Evolutionary conservation across 108 stramenopile genomes (phyloP).

Genomic region (Nitzschia sp.): DNA sequence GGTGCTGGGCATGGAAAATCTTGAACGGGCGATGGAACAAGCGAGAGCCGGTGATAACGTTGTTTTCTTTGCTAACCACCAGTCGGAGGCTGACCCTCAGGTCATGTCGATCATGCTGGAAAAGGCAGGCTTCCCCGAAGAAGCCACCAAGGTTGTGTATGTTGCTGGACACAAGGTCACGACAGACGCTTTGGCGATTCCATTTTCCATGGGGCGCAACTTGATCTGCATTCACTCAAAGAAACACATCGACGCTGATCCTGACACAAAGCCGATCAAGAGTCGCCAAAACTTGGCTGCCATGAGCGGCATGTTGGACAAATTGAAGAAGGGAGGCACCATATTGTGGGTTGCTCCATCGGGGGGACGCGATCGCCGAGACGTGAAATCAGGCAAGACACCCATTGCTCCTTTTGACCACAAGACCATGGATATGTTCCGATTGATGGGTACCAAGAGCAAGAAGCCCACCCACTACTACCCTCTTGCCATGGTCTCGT

Average conservation of each 20-base stretch:
- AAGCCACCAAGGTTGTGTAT: slow-evolving; percentile 75
- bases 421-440: slow-evolving; percentile 96
- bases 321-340: slow-evolving; percentile 81
- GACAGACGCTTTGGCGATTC: slow-evolving; percentile 91
- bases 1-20: slow-evolving; percentile 78
- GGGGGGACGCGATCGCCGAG: slow-evolving; percentile 92
- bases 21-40: slow-evolving; percentile 66
- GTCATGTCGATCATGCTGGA: slow-evolving; percentile 77
- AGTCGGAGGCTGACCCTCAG: slow-evolving; percentile 96
- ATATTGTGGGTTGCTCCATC: slow-evolving; percentile 96
- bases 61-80: slow-evolving; percentile 94
- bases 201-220: slow-evolving; percentile 95
- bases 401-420: slow-evolving; percentile 91
- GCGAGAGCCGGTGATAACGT: slow-evolving; percentile 89
- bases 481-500: slow-evolving; percentile 93
- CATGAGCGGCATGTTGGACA: slow-evolving; percentile 82
- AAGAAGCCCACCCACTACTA: slow-evolving; percentile 90
- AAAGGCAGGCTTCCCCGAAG: slow-evolving; percentile 52
- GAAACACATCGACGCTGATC: slow-evolving; percentile 95
- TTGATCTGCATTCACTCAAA: slow-evolving; percentile 95
- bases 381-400: slow-evolving; percentile 73
- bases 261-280: slow-evolving; percentile 86
- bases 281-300: slow-evolving; percentile 86
- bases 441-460: slow-evolving; percentile 90
- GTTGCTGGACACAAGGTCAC: slow-evolving; percentile 98